A percentile compares a stretch with the other conserved stretches of the same genome.
Conservation (phyloP, 495 filamentous ascomycete genomes). For the Elasticomyces elasticus region DNA sequence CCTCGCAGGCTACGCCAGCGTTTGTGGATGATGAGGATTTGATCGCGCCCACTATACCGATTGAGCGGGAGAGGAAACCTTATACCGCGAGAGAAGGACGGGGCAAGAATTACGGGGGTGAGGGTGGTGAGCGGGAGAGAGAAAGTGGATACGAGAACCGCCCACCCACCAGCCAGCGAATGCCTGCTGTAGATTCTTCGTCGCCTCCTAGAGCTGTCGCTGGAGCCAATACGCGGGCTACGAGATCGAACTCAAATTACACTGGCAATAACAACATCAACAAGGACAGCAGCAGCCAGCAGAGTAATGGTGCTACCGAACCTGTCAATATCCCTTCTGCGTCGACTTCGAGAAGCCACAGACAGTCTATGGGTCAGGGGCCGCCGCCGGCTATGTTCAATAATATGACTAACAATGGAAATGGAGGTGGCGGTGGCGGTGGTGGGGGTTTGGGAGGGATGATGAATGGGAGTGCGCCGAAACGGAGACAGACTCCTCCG, state of each 20-base stretch:
- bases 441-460: too few relatives aligned
- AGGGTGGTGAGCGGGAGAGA: conserved; percentile 9
- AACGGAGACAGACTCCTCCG: conserved; percentile 9
- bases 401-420: conserved; percentile 1
- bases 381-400: conserved; percentile 15
- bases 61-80: conserved; percentile 55
- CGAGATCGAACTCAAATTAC: neutral
- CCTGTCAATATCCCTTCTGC: conserved; percentile 16
- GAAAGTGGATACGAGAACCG: neutral
- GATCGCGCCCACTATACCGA: conserved; percentile 35
- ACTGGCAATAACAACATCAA: neutral
- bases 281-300: neutral
- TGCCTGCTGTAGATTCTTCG: neutral
- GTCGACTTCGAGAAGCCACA: conserved; percentile 6
- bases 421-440: too few relatives aligned
- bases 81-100: conserved; percentile 47
- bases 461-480: conserved; percentile 1
- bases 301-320: neutral
- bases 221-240: neutral
- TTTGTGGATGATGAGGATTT: conserved; percentile 42
- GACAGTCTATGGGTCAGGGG: conserved; percentile 3
- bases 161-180: neutral
- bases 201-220: too few relatives aligned
- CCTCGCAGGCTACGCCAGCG: conserved; percentile 14
- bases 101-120: conserved; percentile 47